Percentiles rank a stretch among this genome's conserved stretches.
Evolutionary conservation across 345 rosid genomes (phyloP).

Genomic region (Stellera chamaejasme): DNA sequence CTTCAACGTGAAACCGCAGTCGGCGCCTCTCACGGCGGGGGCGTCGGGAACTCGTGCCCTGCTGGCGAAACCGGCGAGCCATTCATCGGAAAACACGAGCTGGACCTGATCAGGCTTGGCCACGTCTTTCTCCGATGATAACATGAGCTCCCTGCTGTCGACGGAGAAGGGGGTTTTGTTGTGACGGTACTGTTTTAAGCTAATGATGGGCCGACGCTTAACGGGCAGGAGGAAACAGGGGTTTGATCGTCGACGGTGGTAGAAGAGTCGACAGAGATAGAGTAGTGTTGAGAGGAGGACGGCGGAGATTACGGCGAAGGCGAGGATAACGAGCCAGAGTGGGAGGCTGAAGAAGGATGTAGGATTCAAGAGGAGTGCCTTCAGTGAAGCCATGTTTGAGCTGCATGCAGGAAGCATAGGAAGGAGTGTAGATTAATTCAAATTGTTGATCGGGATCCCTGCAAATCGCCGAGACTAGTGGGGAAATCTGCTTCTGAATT

Average conservation of each 20-base stretch:
- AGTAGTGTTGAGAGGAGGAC: constrained; percentile 12
- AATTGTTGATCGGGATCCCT: constrained; percentile 5
- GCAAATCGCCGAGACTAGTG: constrained; percentile 15
- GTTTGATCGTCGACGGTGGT: constrained; percentile 18
- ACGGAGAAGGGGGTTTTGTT: constrained; percentile 15
- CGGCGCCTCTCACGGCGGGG: constrained; percentile 7
- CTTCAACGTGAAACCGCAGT: constrained; percentile 16
- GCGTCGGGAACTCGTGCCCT: background rate
- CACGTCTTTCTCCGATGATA: constrained; percentile 24
- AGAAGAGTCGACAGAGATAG: constrained; percentile 24
- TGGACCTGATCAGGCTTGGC: constrained; percentile 16
- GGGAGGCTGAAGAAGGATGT: constrained; percentile 41
- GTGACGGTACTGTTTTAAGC: constrained; percentile 1
- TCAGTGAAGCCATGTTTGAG: constrained; percentile 16
- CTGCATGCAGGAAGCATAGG: background rate
- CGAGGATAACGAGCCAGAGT: constrained; percentile 43
- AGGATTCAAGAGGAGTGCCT: constrained; percentile 24
- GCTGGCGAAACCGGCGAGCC: constrained; percentile 3
- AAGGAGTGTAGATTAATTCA: background rate
- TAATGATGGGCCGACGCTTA: constrained; percentile 15
- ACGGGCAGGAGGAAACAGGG: constrained; percentile 23
- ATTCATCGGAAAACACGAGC: constrained; percentile 16
- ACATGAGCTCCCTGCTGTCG: constrained; percentile 25
- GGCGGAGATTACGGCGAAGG: constrained; percentile 13
- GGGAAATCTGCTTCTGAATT: constrained; percentile 6